phyloP scores from a whole-genome alignment of 2,329 filamentous ascomycete genomes.

The Neocucurbitaria cava region DNA sequence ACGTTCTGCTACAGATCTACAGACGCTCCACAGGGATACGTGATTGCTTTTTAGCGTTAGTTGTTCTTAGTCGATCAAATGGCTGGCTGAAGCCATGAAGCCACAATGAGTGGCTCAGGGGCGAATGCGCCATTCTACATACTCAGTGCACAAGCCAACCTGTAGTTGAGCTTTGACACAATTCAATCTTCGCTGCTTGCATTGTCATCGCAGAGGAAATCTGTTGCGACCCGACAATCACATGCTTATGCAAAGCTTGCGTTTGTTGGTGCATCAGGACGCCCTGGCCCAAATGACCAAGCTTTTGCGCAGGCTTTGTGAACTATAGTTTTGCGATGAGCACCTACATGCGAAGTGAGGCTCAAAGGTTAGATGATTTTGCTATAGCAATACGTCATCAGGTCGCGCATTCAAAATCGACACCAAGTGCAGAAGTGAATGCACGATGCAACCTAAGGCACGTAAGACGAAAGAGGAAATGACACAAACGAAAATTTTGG shows the following conservation, averaged over 20 bases:
- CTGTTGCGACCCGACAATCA: background rate
- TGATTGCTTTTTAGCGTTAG: background rate
- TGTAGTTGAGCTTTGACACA: background rate
- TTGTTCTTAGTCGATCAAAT: background rate
- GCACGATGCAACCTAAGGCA: background rate
- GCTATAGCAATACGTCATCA: background rate
- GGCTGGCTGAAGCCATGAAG: conserved; percentile 3
- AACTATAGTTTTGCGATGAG: background rate
- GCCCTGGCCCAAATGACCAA: background rate
- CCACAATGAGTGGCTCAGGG: conserved; percentile 1
- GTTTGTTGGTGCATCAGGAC: background rate
- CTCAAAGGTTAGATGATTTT: background rate
- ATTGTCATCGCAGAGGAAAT: background rate
- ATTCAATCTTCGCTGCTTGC: no score
- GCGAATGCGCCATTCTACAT: background rate
- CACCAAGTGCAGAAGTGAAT: background rate
- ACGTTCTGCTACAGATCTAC: conserved; percentile 1
- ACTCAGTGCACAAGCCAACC: background rate
- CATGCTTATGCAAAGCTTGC: background rate
- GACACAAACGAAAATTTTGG: conserved; percentile 25
- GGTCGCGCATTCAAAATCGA: background rate
- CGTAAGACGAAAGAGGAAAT: conserved; percentile 19
- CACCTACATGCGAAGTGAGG: background rate
- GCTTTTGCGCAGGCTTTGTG: background rate
- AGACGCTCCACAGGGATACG: background rate